phyloP scores from a whole-genome alignment of 2,329 filamentous ascomycete genomes.

The Xylogone sp. region DNA sequence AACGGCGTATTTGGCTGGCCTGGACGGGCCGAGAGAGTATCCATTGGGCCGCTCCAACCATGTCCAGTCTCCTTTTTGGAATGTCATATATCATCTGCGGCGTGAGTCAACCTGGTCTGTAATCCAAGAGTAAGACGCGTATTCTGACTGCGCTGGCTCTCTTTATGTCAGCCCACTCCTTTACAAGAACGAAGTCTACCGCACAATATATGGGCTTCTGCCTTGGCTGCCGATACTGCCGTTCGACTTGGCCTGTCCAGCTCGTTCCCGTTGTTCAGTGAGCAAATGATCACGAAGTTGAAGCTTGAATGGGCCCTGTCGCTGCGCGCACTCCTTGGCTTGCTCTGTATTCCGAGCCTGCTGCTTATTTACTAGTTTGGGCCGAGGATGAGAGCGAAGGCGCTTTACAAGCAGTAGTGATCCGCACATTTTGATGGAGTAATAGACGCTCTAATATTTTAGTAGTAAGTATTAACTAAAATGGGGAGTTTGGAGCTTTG shows the following conservation, averaged over 20 bases:
- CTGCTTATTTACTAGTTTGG: background rate
- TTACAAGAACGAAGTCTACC: background rate
- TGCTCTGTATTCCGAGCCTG: background rate
- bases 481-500: no score
- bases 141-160: background rate
- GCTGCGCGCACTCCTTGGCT: background rate
- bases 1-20: background rate
- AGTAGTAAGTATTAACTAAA: no score
- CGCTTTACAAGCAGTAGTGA: background rate
- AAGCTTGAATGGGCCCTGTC: background rate
- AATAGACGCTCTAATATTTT: no score
- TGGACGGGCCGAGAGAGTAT: background rate
- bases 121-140: background rate
- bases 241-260: background rate
- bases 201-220: background rate
- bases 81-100: background rate
- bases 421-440: no score
- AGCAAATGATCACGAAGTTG: background rate
- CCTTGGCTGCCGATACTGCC: background rate
- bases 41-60: background rate
- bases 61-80: background rate
- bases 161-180: background rate
- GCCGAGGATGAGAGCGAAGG: background rate
- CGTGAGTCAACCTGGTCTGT: background rate
- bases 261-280: background rate